These are phyloP conservation scores for Centrapalus pauciflorus DNA, from an alignment of 129 eudicot genomes.

Conservation along the genomic window DNA sequence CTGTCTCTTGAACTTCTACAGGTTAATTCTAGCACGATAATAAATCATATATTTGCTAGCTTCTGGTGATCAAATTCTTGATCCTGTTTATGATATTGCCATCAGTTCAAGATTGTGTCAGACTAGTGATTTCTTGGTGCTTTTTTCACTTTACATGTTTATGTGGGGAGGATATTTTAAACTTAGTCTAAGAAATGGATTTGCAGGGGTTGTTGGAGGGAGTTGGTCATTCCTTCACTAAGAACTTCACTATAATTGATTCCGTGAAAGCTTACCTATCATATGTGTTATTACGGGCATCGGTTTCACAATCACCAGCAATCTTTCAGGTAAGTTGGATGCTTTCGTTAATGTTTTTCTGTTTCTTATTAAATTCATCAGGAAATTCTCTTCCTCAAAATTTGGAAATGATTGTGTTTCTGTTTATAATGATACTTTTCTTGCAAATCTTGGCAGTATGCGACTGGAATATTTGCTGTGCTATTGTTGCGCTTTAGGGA, in stretches of 20 bases:
- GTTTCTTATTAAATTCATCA: not conserved
- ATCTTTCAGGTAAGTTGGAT: slow-evolving; percentile 69
- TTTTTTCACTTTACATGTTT: not conserved
- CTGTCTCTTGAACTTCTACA: slow-evolving; percentile 95
- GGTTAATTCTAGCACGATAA: slow-evolving; percentile 40
- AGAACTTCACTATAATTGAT: slow-evolving; percentile 81
- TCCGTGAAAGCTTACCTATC: slow-evolving; percentile 92
- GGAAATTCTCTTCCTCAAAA: not conserved
- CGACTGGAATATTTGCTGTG: slow-evolving; percentile 82
- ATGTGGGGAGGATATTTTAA: not conserved
- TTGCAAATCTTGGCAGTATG: slow-evolving; percentile 52
- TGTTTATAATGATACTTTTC: slow-evolving; percentile 14
- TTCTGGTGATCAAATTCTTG: slow-evolving; percentile 8
- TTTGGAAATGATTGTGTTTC: slow-evolving; percentile 5
- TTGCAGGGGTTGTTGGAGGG: slow-evolving; percentile 92
- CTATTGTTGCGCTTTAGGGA: slow-evolving; percentile 89
- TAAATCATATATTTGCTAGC: not conserved
- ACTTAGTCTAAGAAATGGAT: slow-evolving; percentile 5
- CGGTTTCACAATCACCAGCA: slow-evolving; percentile 68
- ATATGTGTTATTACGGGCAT: slow-evolving; percentile 80
- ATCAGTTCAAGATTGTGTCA: not conserved
- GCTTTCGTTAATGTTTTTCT: slow-evolving; percentile 8
- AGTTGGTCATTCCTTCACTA: slow-evolving; percentile 75
- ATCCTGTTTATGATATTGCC: not conserved
- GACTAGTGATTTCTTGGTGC: not conserved